These are phyloP conservation scores for Xylaria venustula DNA, from an alignment of 495 filamentous ascomycete species.

Conservation along the genomic window DNA sequence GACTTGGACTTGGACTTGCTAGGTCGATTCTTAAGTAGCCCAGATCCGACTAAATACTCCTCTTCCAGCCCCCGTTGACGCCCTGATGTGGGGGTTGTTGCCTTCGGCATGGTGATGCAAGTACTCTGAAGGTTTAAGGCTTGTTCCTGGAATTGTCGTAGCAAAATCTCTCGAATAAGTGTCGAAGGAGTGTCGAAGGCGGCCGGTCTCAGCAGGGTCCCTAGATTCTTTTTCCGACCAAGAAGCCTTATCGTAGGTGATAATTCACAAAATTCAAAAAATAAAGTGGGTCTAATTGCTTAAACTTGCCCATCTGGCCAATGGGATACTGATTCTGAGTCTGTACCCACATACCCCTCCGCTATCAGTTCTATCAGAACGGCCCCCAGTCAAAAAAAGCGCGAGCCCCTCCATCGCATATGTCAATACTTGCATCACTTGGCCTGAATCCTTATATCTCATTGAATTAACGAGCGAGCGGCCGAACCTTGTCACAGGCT, in stretches of 20 bases:
- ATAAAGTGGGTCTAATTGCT: constrained; percentile 18
- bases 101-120: constrained; percentile 48
- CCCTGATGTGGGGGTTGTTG: constrained; percentile 40
- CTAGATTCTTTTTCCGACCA: background rate
- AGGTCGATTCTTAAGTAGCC: constrained; percentile 6
- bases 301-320: background rate
- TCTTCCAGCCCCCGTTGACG: constrained; percentile 60
- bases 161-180: background rate
- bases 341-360: constrained; percentile 13
- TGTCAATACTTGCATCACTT: too few relatives aligned
- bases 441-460: too few relatives aligned
- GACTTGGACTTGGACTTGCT: constrained; percentile 47
- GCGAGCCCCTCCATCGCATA: constrained; percentile 22
- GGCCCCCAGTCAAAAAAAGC: constrained; percentile 8
- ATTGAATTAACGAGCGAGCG: too few relatives aligned
- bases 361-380: constrained; percentile 8
- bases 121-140: background rate
- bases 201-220: background rate
- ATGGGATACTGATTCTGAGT: background rate
- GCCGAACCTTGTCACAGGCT: background rate
- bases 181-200: background rate
- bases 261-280: constrained; percentile 25
- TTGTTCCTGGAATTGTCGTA: background rate
- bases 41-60: constrained; percentile 57
- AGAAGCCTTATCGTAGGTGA: too few relatives aligned